Conservation (phyloP, 2,329 filamentous ascomycete species). For the Hypoxylon sp. region DNA sequence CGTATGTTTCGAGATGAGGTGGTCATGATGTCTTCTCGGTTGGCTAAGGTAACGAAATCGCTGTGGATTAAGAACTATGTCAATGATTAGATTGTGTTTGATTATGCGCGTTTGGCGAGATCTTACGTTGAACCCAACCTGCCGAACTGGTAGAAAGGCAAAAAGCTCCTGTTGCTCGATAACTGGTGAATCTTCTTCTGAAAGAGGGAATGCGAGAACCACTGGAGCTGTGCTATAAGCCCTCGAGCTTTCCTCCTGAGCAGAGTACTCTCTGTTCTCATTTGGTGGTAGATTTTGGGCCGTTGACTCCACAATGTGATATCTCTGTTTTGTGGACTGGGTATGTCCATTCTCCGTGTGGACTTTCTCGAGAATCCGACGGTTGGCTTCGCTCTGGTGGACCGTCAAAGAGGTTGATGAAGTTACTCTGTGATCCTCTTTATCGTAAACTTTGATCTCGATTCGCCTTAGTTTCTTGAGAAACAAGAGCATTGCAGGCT, state of each 20-base stretch:
- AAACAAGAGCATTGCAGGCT: conserved; percentile 57
- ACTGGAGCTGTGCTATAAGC: conserved; percentile 52
- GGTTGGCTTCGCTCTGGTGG: not conserved
- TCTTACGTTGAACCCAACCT: conserved; percentile 57
- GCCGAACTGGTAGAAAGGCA: conserved; percentile 59
- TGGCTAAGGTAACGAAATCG: conserved; percentile 62
- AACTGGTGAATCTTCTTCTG: conserved; percentile 49
- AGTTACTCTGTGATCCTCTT: conserved; percentile 23
- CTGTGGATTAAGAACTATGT: conserved; percentile 61
- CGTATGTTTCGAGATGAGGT: conserved; percentile 54
- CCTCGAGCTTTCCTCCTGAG: conserved; percentile 40
- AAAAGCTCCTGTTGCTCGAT: conserved; percentile 57
- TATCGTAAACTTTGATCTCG: conserved; percentile 48
- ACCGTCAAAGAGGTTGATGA: conserved; percentile 31
- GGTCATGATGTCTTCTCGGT: conserved; percentile 56
- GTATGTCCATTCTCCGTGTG: not conserved
- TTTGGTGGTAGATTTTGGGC: conserved; percentile 49
- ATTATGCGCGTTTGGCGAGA: not conserved
- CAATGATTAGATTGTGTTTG: not conserved
- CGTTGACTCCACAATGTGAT: conserved; percentile 49
- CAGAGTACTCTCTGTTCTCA: conserved; percentile 52
- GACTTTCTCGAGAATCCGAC: conserved; percentile 1
- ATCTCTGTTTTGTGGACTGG: conserved; percentile 21
- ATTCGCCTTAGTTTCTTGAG: conserved; percentile 55
- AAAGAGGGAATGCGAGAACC: conserved; percentile 60